Conservation (phyloP, 768 basidiomycete genomes). For the Trametes cingulata region DNA sequence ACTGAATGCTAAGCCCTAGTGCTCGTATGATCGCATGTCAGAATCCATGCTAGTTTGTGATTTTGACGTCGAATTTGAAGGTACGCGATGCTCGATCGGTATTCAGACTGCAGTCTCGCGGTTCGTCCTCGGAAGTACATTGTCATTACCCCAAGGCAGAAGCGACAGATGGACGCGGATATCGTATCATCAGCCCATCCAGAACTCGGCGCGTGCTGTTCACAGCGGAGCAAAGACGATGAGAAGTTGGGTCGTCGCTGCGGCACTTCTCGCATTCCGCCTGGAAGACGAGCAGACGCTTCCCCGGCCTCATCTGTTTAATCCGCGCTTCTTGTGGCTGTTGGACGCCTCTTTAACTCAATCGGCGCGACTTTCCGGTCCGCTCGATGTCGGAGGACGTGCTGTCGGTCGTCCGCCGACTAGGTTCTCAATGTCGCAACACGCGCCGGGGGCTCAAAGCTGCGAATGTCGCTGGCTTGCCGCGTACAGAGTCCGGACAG, state of each 20-base stretch:
- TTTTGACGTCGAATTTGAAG: too few species aligned
- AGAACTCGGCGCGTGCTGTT: conserved; percentile 4
- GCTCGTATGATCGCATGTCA: too few species aligned
- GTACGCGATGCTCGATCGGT: too few species aligned
- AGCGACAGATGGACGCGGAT: background rate
- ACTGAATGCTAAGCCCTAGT: too few species aligned
- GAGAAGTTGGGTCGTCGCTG: conserved; percentile 5
- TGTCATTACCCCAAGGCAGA: background rate
- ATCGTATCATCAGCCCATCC: background rate
- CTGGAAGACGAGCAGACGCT: background rate
- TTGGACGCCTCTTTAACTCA: conserved; percentile 12
- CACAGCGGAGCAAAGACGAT: conserved; percentile 4
- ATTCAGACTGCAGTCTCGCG: too few species aligned
- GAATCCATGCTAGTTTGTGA: too few species aligned
- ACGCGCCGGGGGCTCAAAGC: background rate
- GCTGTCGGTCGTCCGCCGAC: background rate
- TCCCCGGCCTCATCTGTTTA: background rate
- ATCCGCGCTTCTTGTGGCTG: conserved; percentile 7
- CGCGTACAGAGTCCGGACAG: background rate
- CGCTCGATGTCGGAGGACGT: background rate
- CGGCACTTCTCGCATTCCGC: conserved; percentile 8
- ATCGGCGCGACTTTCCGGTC: conserved; percentile 9
- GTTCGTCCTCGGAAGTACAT: too few species aligned
- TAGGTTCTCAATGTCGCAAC: background rate
- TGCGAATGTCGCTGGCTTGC: background rate